These are phyloP conservation scores for Plantago coronopus DNA, from an alignment of 305 asterid species.

Conservation along the genomic window DNA sequence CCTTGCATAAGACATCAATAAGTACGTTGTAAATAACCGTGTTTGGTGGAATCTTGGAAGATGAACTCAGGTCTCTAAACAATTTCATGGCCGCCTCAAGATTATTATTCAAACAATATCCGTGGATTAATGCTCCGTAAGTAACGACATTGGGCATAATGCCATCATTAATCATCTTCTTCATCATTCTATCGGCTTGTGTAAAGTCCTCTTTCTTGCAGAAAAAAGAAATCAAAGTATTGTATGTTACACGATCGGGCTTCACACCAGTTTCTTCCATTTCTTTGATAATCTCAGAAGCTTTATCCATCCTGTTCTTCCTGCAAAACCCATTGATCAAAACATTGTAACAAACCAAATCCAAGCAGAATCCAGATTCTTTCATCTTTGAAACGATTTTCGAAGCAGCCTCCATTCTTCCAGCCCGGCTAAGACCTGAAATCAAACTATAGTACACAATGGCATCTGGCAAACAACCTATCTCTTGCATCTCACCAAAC, in stretches of 20 bases:
- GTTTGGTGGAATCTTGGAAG: constrained; percentile 53
- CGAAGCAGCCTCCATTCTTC: constrained; percentile 66
- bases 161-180: constrained; percentile 56
- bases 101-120: constrained; percentile 48
- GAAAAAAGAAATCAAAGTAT: constrained; percentile 66
- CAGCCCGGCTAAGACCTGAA: constrained; percentile 62
- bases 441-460: constrained; percentile 62
- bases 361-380: constrained; percentile 65
- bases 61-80: constrained; percentile 44
- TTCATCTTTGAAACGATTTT: constrained; percentile 45
- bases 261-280: constrained; percentile 51
- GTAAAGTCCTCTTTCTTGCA: constrained; percentile 55
- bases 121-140: constrained; percentile 68
- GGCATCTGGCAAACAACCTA: constrained; percentile 62
- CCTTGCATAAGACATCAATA: constrained; percentile 66
- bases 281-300: constrained; percentile 46
- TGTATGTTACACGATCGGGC: constrained; percentile 78
- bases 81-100: constrained; percentile 61
- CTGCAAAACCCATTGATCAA: constrained; percentile 73
- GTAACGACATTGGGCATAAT: constrained; percentile 63
- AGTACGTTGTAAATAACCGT: constrained; percentile 61
- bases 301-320: constrained; percentile 59
- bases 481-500: constrained; percentile 57
- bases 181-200: constrained; percentile 42
- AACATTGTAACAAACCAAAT: constrained; percentile 53